Base-by-base conservation (phyloP, 1,284 basidiomycete genomes). In the Sanghuangporus baumii region DNA sequence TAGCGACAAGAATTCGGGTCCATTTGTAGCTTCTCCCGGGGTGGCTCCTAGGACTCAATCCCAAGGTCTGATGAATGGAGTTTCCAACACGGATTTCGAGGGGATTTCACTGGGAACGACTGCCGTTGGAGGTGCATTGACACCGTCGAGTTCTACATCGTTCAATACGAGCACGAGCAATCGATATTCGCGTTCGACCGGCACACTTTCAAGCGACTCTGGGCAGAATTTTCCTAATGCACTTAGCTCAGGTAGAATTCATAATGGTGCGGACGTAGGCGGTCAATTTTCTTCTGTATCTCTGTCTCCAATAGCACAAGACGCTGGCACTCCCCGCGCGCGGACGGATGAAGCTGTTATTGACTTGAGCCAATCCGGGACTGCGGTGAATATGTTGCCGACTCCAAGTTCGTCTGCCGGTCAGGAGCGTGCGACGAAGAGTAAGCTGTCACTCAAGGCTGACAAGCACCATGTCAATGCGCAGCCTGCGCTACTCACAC, bases 401-500 rank as follows among this genome's bases (percentile, higher is more conserved):
- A 65, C 63, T 12, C 63, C 63, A 11, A 65, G 60, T 20, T 65
- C 63, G 12, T 61, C 63, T 6, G 51, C 57, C 36, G 57, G 57
- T 56, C 60, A 57, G 41, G 64, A 59, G 18, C 60, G 54, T 36
- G 50, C 20, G 23, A 56, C 31, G 51, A 64, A 20, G 18, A 59
- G 43, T 11, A 60, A 52, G 38, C 26, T 34, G 48, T 36, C 34
- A 2, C 62, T 61, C 3, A 66, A 85, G 71, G 11, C 82, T 71
- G 18, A 80, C 72, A 37, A 85, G 76, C 31, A 84, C 36, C 82
- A 80, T 4, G 76, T 79, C 6, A 82, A 81, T 70, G 84, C 82
- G 59, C 81, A 83, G 73, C 83, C 84, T 11, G 84, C 74, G 0
- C 65, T 74, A 1, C 66, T 60, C 36, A 54, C 67, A 16, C 66